Evolutionary conservation across 805 yeast genomes (phyloP), one percentile per base, ranked within the genome.

Genomic region (Lipomyces kockii): DNA sequence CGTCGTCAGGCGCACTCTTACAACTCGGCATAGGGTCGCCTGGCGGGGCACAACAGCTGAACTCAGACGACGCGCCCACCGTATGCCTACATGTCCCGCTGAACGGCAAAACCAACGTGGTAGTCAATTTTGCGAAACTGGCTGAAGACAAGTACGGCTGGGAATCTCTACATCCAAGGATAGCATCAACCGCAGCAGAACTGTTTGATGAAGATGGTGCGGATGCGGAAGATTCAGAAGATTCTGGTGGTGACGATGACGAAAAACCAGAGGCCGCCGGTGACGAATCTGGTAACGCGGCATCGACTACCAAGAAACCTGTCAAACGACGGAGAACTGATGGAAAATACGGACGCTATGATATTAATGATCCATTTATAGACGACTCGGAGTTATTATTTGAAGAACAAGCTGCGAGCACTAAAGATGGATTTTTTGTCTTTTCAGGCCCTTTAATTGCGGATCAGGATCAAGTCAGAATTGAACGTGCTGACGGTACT

Each of bases 361-460:
- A 95, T 76, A 82, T 86, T 60, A 88, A 90, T 68, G 99, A 95
- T 78, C 99, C 98, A 1, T 95, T 95, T 75, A 95, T 95, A 66
- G 99, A 95, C 79, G 99, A 95, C 78, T 85, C 91, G 17, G 99
- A 95, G 78, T 81, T 92, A 73, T 85, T 87, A 65, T 90, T 95
- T 90, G 99, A 95, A 78, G 97, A 93, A 77, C 96, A 90, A 74
- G 87, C 97, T 8, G 93, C 94, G 1, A 87, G 94, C 0, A 92
- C 97, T 0, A 90, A 90, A 71, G 98, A 95, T 75, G 99, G 98
- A 1, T 95, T 93, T 76, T 95, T 94, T 73, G 97, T 95, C 0
- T 95, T 88, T 78, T 91, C 92, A 81, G 99, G 99, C 0, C 96
- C 97, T 2, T 80, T 94, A 67, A 87, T 89, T 35, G 93, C 89